Conservation (phyloP, 495 filamentous ascomycete genomes). For the Penicillium soppii region DNA sequence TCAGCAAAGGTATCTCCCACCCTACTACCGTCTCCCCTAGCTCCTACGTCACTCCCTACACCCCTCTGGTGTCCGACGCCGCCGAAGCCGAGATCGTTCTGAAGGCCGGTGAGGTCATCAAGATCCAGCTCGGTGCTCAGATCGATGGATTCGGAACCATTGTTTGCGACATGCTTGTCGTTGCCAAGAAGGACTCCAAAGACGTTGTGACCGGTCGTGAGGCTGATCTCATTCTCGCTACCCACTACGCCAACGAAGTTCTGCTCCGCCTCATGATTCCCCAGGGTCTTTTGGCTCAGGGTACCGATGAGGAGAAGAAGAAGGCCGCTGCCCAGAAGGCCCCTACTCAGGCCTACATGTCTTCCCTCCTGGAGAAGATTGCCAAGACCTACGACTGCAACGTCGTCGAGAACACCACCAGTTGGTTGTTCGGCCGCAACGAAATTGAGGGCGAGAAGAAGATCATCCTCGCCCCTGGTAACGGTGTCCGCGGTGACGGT, state of each 20-base stretch:
- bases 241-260: constrained; percentile 93
- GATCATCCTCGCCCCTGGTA: constrained; percentile 86
- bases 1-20: constrained; percentile 73
- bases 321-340: constrained; percentile 82
- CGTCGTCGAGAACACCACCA: constrained; percentile 94
- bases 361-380: constrained; percentile 83
- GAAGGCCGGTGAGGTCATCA: constrained; percentile 81
- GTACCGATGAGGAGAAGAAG: constrained; percentile 90
- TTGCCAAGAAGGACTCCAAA: constrained; percentile 56
- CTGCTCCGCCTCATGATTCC: constrained; percentile 88
- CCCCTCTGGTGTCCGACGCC: constrained; percentile 79
- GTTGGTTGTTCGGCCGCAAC: constrained; percentile 91
- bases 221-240: constrained; percentile 87
- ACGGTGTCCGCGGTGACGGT: constrained; percentile 87
- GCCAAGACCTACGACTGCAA: constrained; percentile 88
- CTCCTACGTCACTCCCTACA: constrained; percentile 95
- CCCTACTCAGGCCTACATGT: constrained; percentile 80
- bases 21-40: constrained; percentile 94
- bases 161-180: constrained; percentile 87
- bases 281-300: constrained; percentile 75
- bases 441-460: constrained; percentile 99
- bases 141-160: constrained; percentile 97
- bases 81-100: constrained; percentile 77
- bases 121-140: constrained; percentile 97
- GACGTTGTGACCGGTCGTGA: constrained; percentile 66